Conservation (phyloP, 371 early-diverging fungal species). For the Mucor piriformis region DNA sequence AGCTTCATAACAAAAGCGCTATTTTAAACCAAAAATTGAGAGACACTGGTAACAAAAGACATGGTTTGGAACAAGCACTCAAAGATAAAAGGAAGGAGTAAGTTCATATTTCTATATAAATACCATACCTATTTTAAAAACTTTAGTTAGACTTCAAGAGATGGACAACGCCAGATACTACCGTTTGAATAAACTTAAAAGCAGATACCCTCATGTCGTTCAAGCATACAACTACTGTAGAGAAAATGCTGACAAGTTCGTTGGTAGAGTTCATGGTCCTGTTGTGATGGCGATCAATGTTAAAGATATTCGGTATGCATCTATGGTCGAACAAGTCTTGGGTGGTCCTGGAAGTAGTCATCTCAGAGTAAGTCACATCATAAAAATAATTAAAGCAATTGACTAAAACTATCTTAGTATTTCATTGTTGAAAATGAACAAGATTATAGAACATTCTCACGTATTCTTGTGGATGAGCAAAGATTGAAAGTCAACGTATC, state of each 20-base stretch:
- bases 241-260: conserved; percentile 63
- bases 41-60: background rate
- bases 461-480: conserved; percentile 61
- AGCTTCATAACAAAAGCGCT: background rate
- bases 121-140: background rate
- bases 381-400: background rate
- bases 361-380: conserved; percentile 43
- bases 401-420: no score
- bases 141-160: conserved; percentile 38
- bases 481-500: conserved; percentile 64
- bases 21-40: background rate
- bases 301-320: conserved; percentile 62
- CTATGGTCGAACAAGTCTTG: conserved; percentile 64
- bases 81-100: conserved; percentile 33
- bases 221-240: conserved; percentile 69
- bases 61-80: conserved; percentile 8
- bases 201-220: conserved; percentile 52
- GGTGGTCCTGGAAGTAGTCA: conserved; percentile 36
- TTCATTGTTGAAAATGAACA: conserved; percentile 78
- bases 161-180: conserved; percentile 60
- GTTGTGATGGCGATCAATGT: conserved; percentile 68
- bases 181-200: conserved; percentile 48
- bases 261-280: conserved; percentile 77
- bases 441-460: conserved; percentile 75
- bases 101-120: background rate